These are phyloP conservation scores for Fonsecaea erecta DNA, from an alignment of 2,329 filamentous ascomycete genomes.

Conservation along the genomic window DNA sequence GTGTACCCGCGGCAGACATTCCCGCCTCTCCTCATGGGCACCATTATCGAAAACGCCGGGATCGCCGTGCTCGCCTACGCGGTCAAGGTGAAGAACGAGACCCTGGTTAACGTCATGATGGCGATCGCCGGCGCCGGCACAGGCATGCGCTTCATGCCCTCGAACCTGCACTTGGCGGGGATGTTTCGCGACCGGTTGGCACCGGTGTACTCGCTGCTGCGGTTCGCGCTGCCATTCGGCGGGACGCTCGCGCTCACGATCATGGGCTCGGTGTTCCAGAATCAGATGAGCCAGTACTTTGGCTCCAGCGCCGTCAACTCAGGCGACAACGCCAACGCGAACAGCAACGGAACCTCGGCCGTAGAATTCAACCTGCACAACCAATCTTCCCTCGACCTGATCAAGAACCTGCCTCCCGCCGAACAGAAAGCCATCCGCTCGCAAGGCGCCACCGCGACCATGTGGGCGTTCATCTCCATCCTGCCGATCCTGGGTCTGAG, in stretches of 20 bases:
- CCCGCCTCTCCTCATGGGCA: constrained; percentile 61
- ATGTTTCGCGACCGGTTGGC: constrained; percentile 64
- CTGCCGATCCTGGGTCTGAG: constrained; percentile 62
- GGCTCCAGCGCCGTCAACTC: constrained; percentile 34
- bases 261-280: constrained; percentile 73
- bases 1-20: constrained; percentile 66
- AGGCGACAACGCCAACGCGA: constrained; percentile 39
- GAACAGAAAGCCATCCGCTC: constrained; percentile 48
- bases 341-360: background rate
- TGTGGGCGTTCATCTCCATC: constrained; percentile 68
- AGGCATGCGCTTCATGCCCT: constrained; percentile 69
- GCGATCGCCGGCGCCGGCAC: constrained; percentile 66
- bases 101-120: constrained; percentile 68
- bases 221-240: constrained; percentile 65
- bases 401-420: constrained; percentile 43
- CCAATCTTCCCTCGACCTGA: constrained; percentile 45
- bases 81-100: constrained; percentile 54
- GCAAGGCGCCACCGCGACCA: constrained; percentile 61
- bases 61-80: constrained; percentile 64
- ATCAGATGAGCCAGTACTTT: constrained; percentile 50
- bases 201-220: constrained; percentile 63
- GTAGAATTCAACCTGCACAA: constrained; percentile 40
- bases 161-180: constrained; percentile 65
- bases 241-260: constrained; percentile 68
- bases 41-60: constrained; percentile 62